Conservation (phyloP, 768 basidiomycete species). For the Phlebiopsis gigantea region DNA sequence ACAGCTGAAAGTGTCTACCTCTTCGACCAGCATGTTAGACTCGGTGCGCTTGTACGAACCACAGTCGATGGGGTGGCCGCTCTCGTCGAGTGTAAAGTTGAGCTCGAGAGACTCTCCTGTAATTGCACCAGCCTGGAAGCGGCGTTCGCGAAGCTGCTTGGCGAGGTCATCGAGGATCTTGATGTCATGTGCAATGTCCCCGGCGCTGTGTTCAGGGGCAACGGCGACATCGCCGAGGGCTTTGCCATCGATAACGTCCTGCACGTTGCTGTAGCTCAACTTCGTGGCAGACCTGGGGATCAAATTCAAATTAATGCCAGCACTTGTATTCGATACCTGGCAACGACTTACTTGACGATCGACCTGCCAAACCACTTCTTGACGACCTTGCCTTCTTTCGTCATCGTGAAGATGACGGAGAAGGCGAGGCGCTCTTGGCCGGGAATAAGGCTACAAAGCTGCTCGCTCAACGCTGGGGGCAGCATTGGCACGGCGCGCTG, state of each 20-base stretch:
- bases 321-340: not conserved
- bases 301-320: not conserved
- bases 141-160: conserved; percentile 61
- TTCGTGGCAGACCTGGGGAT: conserved; percentile 73
- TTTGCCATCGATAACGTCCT: conserved; percentile 75
- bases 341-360: conserved; percentile 77
- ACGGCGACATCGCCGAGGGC: conserved; percentile 48
- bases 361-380: conserved; percentile 94
- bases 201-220: conserved; percentile 48
- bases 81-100: conserved; percentile 74
- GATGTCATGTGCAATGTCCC: conserved; percentile 73
- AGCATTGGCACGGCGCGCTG: conserved; percentile 97
- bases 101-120: conserved; percentile 64
- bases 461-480: conserved; percentile 87
- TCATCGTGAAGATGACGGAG: conserved; percentile 83
- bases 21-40: conserved; percentile 81
- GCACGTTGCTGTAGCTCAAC: conserved; percentile 78
- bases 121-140: conserved; percentile 79
- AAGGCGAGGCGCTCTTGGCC: conserved; percentile 89
- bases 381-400: conserved; percentile 71
- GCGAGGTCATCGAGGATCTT: conserved; percentile 63
- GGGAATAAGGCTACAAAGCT: conserved; percentile 87
- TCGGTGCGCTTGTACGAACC: conserved; percentile 56
- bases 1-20: conserved; percentile 43
- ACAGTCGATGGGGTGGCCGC: conserved; percentile 78